phyloP scores from a whole-genome alignment of 495 filamentous ascomycete genomes.

The Paragyromitra xinjiangensis region DNA sequence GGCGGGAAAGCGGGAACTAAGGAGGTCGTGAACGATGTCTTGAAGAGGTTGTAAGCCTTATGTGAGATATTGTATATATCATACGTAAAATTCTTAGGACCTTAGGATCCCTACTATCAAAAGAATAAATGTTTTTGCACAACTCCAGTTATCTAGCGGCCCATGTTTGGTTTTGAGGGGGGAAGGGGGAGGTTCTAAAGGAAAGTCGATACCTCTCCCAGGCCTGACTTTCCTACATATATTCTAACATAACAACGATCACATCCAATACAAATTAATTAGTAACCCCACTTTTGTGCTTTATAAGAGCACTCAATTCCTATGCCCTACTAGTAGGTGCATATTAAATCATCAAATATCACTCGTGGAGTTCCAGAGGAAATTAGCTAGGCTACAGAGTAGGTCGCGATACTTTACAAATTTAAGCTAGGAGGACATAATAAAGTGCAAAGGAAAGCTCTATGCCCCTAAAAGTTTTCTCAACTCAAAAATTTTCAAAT shows the following conservation, averaged over 20 bases:
- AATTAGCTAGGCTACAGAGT: background rate
- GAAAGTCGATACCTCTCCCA: background rate
- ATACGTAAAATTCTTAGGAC: background rate
- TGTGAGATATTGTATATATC: background rate
- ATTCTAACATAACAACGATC: background rate
- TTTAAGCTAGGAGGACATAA: too few species aligned
- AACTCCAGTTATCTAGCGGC: background rate
- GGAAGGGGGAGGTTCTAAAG: background rate
- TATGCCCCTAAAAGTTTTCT: too few species aligned
- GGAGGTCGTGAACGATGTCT: constrained; percentile 88
- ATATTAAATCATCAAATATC: background rate
- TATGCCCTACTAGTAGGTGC: background rate
- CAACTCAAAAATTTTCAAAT: too few species aligned
- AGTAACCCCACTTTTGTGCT: background rate
- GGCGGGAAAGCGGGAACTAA: constrained; percentile 87
- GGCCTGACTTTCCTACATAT: background rate
- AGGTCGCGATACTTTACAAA: background rate
- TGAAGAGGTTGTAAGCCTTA: constrained; percentile 77
- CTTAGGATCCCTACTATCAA: background rate
- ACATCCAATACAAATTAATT: background rate
- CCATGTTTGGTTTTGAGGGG: background rate
- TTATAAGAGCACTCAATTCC: background rate
- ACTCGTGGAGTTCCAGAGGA: background rate
- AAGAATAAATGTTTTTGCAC: background rate
- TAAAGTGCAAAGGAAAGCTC: too few species aligned